phyloP scores from a whole-genome alignment of 805 yeast genomes.

The Saccharomycopsis fermentans region DNA sequence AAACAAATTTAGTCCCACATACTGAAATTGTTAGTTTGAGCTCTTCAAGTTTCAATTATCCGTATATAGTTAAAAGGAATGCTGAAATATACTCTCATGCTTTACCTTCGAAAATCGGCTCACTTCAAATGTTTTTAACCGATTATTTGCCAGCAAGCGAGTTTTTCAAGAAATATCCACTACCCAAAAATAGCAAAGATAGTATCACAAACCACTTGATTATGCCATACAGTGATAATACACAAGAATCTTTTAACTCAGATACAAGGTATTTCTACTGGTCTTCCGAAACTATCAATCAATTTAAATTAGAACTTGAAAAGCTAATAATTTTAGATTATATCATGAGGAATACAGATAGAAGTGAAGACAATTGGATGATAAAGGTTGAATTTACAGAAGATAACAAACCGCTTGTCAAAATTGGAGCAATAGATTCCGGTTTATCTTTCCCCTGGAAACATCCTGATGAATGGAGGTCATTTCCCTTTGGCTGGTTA shows the following conservation, averaged over 20 bases:
- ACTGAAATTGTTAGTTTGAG: conserved; percentile 47
- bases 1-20: conserved; percentile 51
- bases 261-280: conserved; percentile 33
- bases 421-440: conserved; percentile 65
- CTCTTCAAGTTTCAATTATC: conserved; percentile 42
- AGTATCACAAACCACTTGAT: background rate
- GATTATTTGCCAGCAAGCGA: conserved; percentile 53
- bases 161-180: conserved; percentile 45
- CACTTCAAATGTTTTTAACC: conserved; percentile 52
- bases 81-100: conserved; percentile 20
- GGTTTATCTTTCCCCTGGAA: conserved; percentile 75
- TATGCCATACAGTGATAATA: background rate
- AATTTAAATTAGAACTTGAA: conserved; percentile 53
- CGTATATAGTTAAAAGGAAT: conserved; percentile 34
- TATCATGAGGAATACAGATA: conserved; percentile 63
- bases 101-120: conserved; percentile 44
- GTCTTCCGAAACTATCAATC: conserved; percentile 38
- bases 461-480: conserved; percentile 74
- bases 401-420: conserved; percentile 30
- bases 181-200: conserved; percentile 29
- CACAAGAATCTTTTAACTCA: conserved; percentile 3
- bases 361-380: conserved; percentile 77
- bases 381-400: conserved; percentile 32
- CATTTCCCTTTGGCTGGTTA: conserved; percentile 73
- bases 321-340: conserved; percentile 63